Base-by-base conservation (phyloP, 441 rosid species). In the Gossypium gossypioides region DNA sequence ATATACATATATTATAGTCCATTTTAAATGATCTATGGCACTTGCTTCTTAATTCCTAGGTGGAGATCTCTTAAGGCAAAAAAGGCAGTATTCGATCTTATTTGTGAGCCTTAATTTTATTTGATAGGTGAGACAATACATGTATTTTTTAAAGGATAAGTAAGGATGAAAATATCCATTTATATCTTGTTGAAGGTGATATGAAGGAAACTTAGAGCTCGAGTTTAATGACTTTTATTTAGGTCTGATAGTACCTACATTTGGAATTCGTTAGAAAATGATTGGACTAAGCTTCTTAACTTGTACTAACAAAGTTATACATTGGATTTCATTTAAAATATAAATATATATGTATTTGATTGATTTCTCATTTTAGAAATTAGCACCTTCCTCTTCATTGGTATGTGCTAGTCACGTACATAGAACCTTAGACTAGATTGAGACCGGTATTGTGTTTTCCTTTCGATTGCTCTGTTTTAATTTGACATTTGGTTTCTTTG, bases 401-500 rank as follows among this genome's bases (percentile, higher is more conserved):
- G 34, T n/a, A 1, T 65, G 52, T 22, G 32, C 69, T 42, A 67
- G 9, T 66, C 48, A 18, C 50, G 57, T 2, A 9, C 40, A 19
- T n/a, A n/a, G 42, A 52, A 46, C 57, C 70, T 48, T 24, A 16
- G 42, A 4, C 8, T 62, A 62, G 24, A 16, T 16, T 62, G 48
- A 3, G 66, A 16, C 19, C 2, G 3, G 40, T 37, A 19, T 63
- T 63, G 52, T 40, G 6, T 61, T 50, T 66, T 46, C 50, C 40
- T 66, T 46, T 51, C 46, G 27, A 50, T 15, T 67, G 25, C 25
- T 50, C 40, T 68, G 59, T 50, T 68, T 50, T 27, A 68, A 68
- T 29, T 25, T 68, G 58, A 67, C 54, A 10, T 67, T 25, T 50
- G 16, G 58, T n/a, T 25, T 27, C 71, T 50, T 48, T 27, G 4